Base-by-base conservation (phyloP, 2,329 filamentous ascomycete species). In the Alternaria tenuissima region DNA sequence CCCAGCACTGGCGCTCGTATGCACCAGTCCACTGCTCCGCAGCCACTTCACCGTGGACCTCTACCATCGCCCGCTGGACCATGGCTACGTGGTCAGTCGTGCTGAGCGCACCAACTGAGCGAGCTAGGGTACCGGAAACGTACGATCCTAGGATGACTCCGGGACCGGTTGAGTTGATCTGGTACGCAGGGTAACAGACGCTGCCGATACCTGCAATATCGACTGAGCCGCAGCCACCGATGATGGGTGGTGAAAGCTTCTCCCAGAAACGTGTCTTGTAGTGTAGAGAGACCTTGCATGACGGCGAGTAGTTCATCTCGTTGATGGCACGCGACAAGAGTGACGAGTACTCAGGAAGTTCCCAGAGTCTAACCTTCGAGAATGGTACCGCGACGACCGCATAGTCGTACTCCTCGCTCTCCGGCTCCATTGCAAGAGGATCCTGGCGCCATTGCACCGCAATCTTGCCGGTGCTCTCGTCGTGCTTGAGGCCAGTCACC, bases 161-260 rank as follows among this genome's bases (percentile, higher is more conserved):
- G 0, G 87, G 87, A 0, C 87, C 85, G 0, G 85, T 86, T 41
- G 83, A 83, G 78, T 91, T 91, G 73, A 91, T 80, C 63, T 87
- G 81, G 79, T 90, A 91, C 6, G 85, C 84, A 0, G 89, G 89
- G 75, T 91, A 91, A 81, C 88, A 91, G 62, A 90, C 82, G 46
- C 77, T 82, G 24, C 87, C 86, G 55, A 91, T 83, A 26, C 86
- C 86, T 0, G 87, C 82, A 55, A 90, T 88, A 64, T 90, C 85
- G 1, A 82, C 84, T 0, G 82, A 82, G 46, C 84, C 85, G 70
- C 89, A 91, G 7, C 88, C 87, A 12, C 90, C 89, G 60, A 86
- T 81, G 72, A 92, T 91, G 5, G 86, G 84, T 1, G 80, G 74
- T 3, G 77, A 73, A 8, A 84, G 75, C 58, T 86, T 81, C 62